Base-by-base conservation (phyloP, 495 filamentous ascomycete species). In the Cercophora sp. region DNA sequence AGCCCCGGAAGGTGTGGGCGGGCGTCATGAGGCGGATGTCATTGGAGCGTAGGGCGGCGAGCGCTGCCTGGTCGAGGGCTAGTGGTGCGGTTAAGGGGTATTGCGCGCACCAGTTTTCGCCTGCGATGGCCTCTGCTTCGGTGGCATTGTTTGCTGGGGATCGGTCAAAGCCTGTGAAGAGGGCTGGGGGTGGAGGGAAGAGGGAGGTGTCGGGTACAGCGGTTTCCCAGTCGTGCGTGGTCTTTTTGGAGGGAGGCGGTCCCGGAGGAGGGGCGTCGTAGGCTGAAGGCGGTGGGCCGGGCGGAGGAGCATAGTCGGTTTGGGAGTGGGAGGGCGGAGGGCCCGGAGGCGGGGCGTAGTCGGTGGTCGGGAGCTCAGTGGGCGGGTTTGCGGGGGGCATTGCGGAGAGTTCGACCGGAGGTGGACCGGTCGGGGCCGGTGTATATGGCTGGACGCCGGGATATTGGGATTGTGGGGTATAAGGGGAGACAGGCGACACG, bases 81-180 rank as follows among this genome's bases (percentile, higher is more conserved):
- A 76, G 70, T 0, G 90, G 85, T 3, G 56, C 51, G 52, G 74
- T 78, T 27, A 96, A 72, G 0, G 88, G 87, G 64, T 85, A 79
- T 8, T 65, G 51, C 25, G 64, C 48, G 63, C 86, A 91, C 79
- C 87, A 97, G 15, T 70, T 65, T 62, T 87, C 82, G 39, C 86
- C 92, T 5, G 81, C 80, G 18, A 88, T 79, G 57, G 86, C 85
- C 54, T 91, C 83, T 25, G 72, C 72, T 27, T 70, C 70, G 11
- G 81, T 81, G 4, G 91, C 86, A 72, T 96, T 96, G 55, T 83
- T 85, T 1, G 85, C 78, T 3, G 80, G 80, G 15, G 88, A 92
- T 34, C 57, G 63, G 39, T 85, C 79, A 59, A 84, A 81, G 31
- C 83, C 80, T 29, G 61, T 57, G 66, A 78, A 78, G 53, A 91